phyloP scores from a whole-genome alignment of 2,329 filamentous ascomycete genomes.

The Scedosporium minutisporum region DNA sequence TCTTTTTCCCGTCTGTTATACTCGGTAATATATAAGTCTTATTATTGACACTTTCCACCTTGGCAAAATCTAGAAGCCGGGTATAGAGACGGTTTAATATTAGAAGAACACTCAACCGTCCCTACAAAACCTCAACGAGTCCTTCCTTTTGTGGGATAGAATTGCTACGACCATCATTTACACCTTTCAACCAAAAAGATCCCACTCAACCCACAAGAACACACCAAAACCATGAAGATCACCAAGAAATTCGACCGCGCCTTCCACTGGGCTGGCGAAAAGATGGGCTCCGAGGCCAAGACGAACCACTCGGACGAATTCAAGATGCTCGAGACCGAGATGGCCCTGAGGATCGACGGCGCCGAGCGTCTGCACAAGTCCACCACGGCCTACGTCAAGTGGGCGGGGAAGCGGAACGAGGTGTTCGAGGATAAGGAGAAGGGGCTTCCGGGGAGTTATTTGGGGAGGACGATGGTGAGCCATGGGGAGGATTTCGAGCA shows the following conservation, averaged over 20 bases:
- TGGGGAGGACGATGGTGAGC: slow-evolving; percentile 75
- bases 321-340: slow-evolving; percentile 80
- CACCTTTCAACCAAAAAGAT: background rate
- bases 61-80: background rate
- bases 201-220: too few relatives aligned
- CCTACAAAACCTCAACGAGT: background rate
- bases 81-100: background rate
- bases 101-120: background rate
- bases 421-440: slow-evolving; percentile 78
- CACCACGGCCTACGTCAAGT: slow-evolving; percentile 80
- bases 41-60: background rate
- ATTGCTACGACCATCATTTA: background rate
- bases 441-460: slow-evolving; percentile 64
- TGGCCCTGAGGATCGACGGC: slow-evolving; percentile 79
- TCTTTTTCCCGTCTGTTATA: background rate
- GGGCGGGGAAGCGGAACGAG: slow-evolving; percentile 74
- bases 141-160: background rate
- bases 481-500: slow-evolving; percentile 90
- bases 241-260: slow-evolving; percentile 87
- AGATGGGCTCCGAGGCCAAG: slow-evolving; percentile 86
- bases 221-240: slow-evolving; percentile 36
- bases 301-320: slow-evolving; percentile 85
- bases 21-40: background rate
- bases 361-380: slow-evolving; percentile 85
- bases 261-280: slow-evolving; percentile 96